Conservation (phyloP, 768 basidiomycete species). For the Psilocybe tampanensis region DNA sequence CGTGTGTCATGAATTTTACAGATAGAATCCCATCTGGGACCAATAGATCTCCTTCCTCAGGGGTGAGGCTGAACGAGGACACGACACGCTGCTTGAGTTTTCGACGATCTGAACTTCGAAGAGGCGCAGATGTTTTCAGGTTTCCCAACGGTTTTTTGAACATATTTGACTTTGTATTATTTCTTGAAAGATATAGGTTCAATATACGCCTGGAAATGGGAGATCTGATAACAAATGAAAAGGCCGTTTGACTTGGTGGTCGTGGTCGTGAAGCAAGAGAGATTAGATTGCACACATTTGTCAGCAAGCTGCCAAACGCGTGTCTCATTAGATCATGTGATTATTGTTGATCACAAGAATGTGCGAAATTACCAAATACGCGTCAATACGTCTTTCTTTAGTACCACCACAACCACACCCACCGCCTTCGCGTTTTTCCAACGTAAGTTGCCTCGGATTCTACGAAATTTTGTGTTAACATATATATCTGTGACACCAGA, state of each 20-base stretch:
- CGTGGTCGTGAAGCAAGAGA: neutral
- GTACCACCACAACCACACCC: conserved; percentile 44
- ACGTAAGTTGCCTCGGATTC: too few species aligned
- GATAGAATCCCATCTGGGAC: conserved; percentile 76
- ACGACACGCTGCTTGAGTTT: conserved; percentile 67
- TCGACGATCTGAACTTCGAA: conserved; percentile 72
- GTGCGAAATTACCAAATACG: conserved; percentile 35
- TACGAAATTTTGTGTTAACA: too few species aligned
- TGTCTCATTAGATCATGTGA: conserved; percentile 9
- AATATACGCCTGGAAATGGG: too few species aligned
- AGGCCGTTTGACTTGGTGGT: too few species aligned
- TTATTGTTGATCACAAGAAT: conserved; percentile 20
- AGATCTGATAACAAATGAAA: too few species aligned
- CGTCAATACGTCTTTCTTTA: conserved; percentile 42
- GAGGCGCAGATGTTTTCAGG: conserved; percentile 74
- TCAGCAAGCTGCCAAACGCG: neutral
- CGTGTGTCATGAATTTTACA: conserved; percentile 67
- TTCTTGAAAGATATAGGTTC: neutral
- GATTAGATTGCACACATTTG: conserved; percentile 5
- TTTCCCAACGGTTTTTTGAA: conserved; percentile 78
- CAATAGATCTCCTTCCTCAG: conserved; percentile 66
- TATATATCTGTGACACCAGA: too few species aligned
- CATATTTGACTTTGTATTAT: too few species aligned
- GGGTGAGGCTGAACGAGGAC: conserved; percentile 43
- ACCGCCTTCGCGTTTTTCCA: conserved; percentile 33